Percentiles rank a stretch among this genome's conserved stretches.
Conservation (phyloP, 2,329 filamentous ascomycete genomes). For the Colletotrichum godetiae region DNA sequence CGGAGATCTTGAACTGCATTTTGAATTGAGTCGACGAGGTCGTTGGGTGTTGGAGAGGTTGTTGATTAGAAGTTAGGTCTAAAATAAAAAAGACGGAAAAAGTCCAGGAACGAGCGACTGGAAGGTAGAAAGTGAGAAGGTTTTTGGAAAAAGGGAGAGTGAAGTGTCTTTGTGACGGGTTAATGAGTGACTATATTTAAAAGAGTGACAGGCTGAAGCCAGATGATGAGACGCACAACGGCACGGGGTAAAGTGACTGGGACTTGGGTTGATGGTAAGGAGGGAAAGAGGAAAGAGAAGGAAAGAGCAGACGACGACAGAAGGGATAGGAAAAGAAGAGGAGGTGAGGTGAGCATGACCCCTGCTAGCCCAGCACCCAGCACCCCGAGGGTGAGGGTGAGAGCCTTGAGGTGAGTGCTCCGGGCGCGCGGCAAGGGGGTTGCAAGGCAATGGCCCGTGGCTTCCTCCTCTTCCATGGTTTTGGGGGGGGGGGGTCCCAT, state of each 20-base stretch:
- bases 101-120: conserved; percentile 31
- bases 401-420: conserved; percentile 14
- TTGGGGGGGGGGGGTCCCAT: background rate
- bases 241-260: background rate
- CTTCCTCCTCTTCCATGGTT: background rate
- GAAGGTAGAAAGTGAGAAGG: conserved; percentile 24
- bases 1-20: conserved; percentile 65
- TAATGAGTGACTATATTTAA: conserved; percentile 36
- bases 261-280: conserved; percentile 24
- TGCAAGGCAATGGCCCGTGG: conserved; percentile 16
- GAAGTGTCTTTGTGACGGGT: conserved; percentile 24
- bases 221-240: conserved; percentile 26
- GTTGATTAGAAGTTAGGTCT: conserved; percentile 30
- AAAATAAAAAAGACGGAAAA: conserved; percentile 14
- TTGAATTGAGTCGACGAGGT: conserved; percentile 47
- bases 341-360: conserved; percentile 27
- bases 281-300: conserved; percentile 29
- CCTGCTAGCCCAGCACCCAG: background rate
- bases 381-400: background rate
- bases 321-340: conserved; percentile 31
- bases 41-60: conserved; percentile 1
- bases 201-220: conserved; percentile 36
- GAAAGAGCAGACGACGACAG: conserved; percentile 22
- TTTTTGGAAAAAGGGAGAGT: conserved; percentile 16
- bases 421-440: conserved; percentile 35